Evolutionary conservation across 176 grass and related monocot species (phyloP), one percentile per base, ranked within the genome.

Genomic region (Paspalum notatum): DNA sequence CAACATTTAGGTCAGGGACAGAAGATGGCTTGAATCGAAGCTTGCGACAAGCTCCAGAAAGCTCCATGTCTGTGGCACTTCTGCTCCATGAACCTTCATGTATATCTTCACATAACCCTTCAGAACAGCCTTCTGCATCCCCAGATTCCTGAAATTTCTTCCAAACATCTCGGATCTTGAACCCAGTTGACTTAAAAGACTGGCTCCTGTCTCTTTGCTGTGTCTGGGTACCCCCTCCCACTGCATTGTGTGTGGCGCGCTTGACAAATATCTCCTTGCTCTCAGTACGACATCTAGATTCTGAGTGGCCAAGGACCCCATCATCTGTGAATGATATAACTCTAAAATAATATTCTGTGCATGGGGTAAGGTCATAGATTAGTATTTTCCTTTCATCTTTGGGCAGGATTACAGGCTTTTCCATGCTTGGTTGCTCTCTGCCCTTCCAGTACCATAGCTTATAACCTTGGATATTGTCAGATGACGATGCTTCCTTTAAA

Each of bases 321-420:
- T 93, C 82, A 79, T 91, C 85, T 40, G 90, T 90, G 80, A 99
- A 95, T 65, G 97, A 93, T 87, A 99, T 90, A 77, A 90, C 85
- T 80, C 90, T 91, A 68, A 99, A 99, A 61, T 84, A 90, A 87
- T 99, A 99, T 49, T 96, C 92, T 63, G 97, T 95, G 86, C 97
- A 99, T 66, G 93, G 88, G 24, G 90, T 82, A 57, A 99, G 97
- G 69, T 95, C 85, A 74, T 66, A 90, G 77, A 99, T 70, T 38
- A 93, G 67, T 88, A 99, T 74, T 84, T 88, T 91, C 75, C 97
- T 95, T 88, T 95, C 76, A 84, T 86, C 91, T 93, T 88, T 96
- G 59, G 68, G 74, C 75, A 91, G 69, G 72, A 83, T 83, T 63
- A 90, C 86, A 89, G 92, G 84, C 7, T 91, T 60, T 77, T 88